Evolutionary conservation across 1,284 basidiomycete species (phyloP).

Genomic region (Takashimella tepidaria): DNA sequence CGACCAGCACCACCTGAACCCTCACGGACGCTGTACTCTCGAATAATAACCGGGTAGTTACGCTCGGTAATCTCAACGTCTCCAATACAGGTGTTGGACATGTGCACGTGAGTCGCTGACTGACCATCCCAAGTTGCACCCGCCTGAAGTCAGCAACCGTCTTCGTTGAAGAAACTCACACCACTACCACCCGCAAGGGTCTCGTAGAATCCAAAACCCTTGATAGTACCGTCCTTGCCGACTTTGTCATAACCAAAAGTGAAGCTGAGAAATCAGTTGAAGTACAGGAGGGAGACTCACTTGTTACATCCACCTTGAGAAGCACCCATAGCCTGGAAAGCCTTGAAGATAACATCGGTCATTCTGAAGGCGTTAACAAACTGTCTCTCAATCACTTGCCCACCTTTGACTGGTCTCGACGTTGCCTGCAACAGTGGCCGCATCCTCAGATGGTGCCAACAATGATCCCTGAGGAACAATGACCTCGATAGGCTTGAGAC

Average conservation of each 20-base stretch:
- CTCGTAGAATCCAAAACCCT: background rate
- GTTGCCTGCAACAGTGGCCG: conserved; percentile 90
- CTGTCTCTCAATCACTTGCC: background rate
- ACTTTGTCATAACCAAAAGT: background rate
- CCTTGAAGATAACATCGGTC: conserved; percentile 89
- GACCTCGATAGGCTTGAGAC: conserved; percentile 37
- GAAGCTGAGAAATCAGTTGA: background rate
- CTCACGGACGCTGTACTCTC: conserved; percentile 71
- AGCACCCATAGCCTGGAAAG: conserved; percentile 87
- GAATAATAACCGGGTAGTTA: conserved; percentile 75
- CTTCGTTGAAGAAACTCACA: no score
- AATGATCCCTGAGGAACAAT: conserved; percentile 64
- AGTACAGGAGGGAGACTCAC: conserved; percentile 49
- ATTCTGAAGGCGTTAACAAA: no score
- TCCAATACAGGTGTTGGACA: conserved; percentile 15
- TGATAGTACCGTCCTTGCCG: background rate
- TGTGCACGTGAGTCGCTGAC: background rate
- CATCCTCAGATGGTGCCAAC: conserved; percentile 74
- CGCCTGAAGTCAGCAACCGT: no score
- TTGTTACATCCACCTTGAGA: conserved; percentile 72
- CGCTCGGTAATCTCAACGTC: conserved; percentile 42
- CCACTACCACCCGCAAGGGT: background rate
- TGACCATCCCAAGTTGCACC: background rate
- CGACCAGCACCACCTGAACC: conserved; percentile 71
- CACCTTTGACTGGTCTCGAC: conserved; percentile 85